A percentile compares a stretch with the other conserved stretches of the same genome.
These are phyloP conservation scores for Yarrowia phangngaensis DNA, from an alignment of 805 yeast genomes.

Conservation along the genomic window DNA sequence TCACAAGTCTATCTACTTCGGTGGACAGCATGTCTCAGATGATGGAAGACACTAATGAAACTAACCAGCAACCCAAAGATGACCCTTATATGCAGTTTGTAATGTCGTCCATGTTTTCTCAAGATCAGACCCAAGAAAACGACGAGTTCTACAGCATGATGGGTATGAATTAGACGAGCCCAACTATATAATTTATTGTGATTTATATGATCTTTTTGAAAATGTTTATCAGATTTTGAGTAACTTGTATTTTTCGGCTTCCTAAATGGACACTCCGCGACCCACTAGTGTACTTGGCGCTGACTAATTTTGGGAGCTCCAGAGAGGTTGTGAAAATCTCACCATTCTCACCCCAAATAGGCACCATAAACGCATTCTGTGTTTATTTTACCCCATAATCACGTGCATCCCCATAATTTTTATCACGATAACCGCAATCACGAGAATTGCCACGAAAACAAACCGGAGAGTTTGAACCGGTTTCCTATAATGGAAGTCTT, in stretches of 20 bases:
- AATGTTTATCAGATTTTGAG: no score
- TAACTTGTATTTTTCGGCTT: no score
- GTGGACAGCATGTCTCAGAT: slow-evolving; percentile 24
- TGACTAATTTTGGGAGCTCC: no score
- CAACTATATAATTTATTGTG: no score
- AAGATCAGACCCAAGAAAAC: slow-evolving; percentile 10
- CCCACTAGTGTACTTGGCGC: no score
- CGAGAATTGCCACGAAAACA: slow-evolving; percentile 20
- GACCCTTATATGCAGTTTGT: slow-evolving; percentile 22
- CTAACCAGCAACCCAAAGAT: no score
- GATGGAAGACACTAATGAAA: slow-evolving; percentile 16
- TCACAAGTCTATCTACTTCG: slow-evolving; percentile 22
- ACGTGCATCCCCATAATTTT: slow-evolving; percentile 8
- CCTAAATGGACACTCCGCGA: no score
- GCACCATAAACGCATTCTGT: background rate
- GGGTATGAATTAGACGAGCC: slow-evolving; percentile 20
- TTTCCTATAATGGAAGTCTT: background rate
- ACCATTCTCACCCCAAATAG: no score
- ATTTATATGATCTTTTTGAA: no score
- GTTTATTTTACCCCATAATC: slow-evolving; percentile 1
- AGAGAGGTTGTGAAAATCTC: no score
- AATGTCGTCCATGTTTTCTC: slow-evolving; percentile 17
- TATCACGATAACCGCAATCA: slow-evolving; percentile 3
- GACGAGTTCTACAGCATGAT: slow-evolving; percentile 25
- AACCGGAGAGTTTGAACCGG: slow-evolving; percentile 8